phyloP scores from a whole-genome alignment of 129 eudicot genomes.

The Flaveria robusta region DNA sequence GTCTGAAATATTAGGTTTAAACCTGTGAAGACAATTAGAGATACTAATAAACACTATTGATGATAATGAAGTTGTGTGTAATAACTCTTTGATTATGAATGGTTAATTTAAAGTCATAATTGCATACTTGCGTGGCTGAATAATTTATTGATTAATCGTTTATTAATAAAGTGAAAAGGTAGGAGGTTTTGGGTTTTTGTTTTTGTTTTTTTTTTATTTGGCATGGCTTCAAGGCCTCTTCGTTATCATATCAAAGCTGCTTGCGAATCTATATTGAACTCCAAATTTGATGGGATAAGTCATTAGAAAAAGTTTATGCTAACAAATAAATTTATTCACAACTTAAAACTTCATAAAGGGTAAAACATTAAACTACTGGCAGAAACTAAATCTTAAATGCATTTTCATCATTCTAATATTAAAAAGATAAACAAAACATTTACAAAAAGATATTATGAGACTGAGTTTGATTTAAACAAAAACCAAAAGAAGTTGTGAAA shows the following conservation, averaged over 20 bases:
- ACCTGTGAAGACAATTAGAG: slow-evolving; percentile 16
- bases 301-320: not conserved
- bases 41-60: slow-evolving; percentile 25
- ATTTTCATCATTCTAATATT: too few relatives aligned
- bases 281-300: not conserved
- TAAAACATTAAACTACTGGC: too few relatives aligned
- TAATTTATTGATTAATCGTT: not conserved
- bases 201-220: not conserved
- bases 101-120: not conserved
- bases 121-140: not conserved
- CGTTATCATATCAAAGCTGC: too few relatives aligned
- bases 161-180: too few relatives aligned
- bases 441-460: too few relatives aligned
- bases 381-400: too few relatives aligned
- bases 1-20: slow-evolving; percentile 13
- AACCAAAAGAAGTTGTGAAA: too few relatives aligned
- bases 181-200: too few relatives aligned
- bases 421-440: too few relatives aligned
- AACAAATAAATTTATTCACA: too few relatives aligned
- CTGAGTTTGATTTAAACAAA: too few relatives aligned
- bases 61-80: slow-evolving; percentile 21
- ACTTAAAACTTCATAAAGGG: too few relatives aligned
- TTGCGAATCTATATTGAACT: not conserved
- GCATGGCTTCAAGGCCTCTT: not conserved
- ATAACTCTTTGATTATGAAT: slow-evolving; percentile 25